Evolutionary conservation across 805 yeast genomes (phyloP).

Genomic region (Cephaloascus albidus): DNA sequence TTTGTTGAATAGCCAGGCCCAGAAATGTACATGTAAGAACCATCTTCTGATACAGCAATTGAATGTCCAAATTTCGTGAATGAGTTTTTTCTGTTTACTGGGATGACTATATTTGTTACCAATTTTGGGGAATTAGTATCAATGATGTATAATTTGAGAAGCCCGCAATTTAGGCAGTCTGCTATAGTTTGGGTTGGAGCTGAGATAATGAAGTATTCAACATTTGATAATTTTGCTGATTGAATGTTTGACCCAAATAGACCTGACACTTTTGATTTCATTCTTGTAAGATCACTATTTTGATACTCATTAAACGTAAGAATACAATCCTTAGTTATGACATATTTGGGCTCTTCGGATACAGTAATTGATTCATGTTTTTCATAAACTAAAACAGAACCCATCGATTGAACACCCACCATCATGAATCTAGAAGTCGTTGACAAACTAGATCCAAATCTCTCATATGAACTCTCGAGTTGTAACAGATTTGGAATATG

Average conservation of each 20-base stretch:
- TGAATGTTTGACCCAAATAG: constrained; percentile 16
- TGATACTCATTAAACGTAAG: constrained; percentile 7
- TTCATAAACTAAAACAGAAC: constrained; percentile 22
- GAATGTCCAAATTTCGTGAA: constrained; percentile 10
- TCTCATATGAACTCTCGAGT: constrained; percentile 22
- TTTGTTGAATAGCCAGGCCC: constrained; percentile 31
- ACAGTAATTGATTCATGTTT: background rate
- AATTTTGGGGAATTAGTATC: constrained; percentile 2
- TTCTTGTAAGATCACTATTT: background rate
- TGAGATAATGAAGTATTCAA: constrained; percentile 17
- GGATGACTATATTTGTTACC: background rate
- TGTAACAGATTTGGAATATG: constrained; percentile 8
- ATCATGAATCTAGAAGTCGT: constrained; percentile 14
- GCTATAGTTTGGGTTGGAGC: constrained; percentile 16
- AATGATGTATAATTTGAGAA: constrained; percentile 21
- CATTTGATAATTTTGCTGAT: constrained; percentile 6
- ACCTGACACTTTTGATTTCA: constrained; percentile 7
- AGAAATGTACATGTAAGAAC: constrained; percentile 20
- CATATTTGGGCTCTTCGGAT: background rate
- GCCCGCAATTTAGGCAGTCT: constrained; percentile 28
- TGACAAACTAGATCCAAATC: constrained; percentile 27
- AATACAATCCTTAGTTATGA: background rate
- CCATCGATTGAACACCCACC: constrained; percentile 28
- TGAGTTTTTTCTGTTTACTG: background rate
- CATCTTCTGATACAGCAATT: constrained; percentile 3